phyloP scores from a whole-genome alignment of 192 early-diverging fungal genomes.

The Coemansia reversa region DNA sequence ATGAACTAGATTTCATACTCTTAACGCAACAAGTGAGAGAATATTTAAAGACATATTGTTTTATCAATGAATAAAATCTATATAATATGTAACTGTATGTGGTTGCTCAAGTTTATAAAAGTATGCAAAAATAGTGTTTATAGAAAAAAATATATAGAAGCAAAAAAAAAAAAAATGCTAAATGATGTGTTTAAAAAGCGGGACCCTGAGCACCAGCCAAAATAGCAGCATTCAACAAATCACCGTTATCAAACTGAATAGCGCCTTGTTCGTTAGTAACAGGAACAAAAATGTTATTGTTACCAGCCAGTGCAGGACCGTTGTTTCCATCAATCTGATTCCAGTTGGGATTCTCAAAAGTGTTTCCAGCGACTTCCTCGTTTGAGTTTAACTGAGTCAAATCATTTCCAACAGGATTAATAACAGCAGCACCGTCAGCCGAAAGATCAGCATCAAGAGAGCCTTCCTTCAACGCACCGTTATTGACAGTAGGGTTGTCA shows the following conservation, averaged over 20 bases:
- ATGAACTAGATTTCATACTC: no score
- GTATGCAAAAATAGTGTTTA: no score
- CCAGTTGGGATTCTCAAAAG: conserved; percentile 31
- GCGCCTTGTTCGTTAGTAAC: conserved; percentile 37
- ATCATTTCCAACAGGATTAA: conserved; percentile 38
- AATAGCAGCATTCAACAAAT: conserved; percentile 27
- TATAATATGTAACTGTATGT: no score
- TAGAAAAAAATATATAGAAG: not conserved
- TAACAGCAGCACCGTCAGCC: conserved; percentile 24
- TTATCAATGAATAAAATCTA: no score
- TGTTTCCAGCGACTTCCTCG: conserved; percentile 32
- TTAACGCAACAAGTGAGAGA: no score
- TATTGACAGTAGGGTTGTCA: conserved; percentile 25
- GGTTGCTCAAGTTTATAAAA: not conserved
- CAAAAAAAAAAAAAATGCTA: conserved; percentile 1
- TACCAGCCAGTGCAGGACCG: conserved; percentile 30
- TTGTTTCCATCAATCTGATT: conserved; percentile 27
- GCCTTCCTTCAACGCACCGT: conserved; percentile 29
- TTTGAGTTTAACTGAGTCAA: conserved; percentile 37
- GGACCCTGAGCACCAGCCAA: conserved; percentile 7
- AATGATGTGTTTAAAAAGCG: not conserved
- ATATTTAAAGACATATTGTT: no score
- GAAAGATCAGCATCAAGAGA: conserved; percentile 22
- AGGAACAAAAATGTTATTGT: conserved; percentile 30
- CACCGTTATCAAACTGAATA: conserved; percentile 51